phyloP scores from a whole-genome alignment of 371 early-diverging fungal genomes.

The Mortierella sp. region DNA sequence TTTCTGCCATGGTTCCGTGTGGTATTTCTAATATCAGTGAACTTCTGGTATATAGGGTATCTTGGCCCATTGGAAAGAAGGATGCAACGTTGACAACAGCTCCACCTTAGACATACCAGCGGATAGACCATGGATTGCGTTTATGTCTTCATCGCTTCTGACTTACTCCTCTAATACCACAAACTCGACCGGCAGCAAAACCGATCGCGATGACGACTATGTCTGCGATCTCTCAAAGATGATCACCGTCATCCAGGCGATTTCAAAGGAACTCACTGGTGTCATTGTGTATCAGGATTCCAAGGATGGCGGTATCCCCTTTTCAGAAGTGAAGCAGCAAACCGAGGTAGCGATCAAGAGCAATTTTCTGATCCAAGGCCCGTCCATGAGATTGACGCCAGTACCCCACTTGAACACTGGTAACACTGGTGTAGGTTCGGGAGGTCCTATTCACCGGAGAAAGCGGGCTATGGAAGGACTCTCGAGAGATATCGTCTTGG shows the following conservation, averaged over 20 bases:
- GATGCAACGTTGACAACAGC: slow-evolving; percentile 30
- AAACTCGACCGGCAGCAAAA: background rate
- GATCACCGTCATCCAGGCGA: slow-evolving; percentile 36
- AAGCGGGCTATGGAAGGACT: slow-evolving; percentile 21
- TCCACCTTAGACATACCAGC: slow-evolving; percentile 37
- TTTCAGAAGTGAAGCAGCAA: slow-evolving; percentile 24
- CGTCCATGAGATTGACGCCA: background rate
- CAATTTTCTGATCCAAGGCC: slow-evolving; percentile 1
- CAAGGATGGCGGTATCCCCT: slow-evolving; percentile 4
- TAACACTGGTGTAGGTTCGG: background rate
- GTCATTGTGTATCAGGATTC: slow-evolving; percentile 42
- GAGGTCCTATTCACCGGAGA: background rate
- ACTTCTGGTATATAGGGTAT: slow-evolving; percentile 23
- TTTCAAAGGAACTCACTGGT: slow-evolving; percentile 29
- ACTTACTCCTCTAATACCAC: slow-evolving; percentile 1
- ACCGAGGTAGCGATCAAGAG: slow-evolving; percentile 27
- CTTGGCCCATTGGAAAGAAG: slow-evolving; percentile 39
- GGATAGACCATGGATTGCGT: slow-evolving; percentile 50
- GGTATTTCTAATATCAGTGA: background rate
- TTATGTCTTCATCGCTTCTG: slow-evolving; percentile 34
- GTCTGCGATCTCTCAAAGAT: slow-evolving; percentile 22
- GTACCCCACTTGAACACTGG: background rate
- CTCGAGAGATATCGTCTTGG: slow-evolving; percentile 15
- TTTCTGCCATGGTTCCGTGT: background rate
- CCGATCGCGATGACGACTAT: background rate